Evolutionary conservation across 352 stramenopile genomes (phyloP).

Genomic region (Pythium plurisporium): DNA sequence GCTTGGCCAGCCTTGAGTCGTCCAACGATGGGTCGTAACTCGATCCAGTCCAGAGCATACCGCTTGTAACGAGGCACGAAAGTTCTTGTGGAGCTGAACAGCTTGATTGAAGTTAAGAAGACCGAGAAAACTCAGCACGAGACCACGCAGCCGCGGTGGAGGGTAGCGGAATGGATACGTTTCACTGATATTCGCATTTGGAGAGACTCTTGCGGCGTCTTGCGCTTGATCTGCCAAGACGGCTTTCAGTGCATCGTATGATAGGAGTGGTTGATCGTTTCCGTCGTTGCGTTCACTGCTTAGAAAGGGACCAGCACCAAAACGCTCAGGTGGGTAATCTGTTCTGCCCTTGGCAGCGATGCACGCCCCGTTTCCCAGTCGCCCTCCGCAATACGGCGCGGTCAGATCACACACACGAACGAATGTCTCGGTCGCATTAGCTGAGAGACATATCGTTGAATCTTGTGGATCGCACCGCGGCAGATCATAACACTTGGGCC

Average conservation of each 20-base stretch:
- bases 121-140: constrained; percentile 61
- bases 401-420: constrained; percentile 53
- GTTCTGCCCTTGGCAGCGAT: constrained; percentile 19
- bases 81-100: constrained; percentile 31
- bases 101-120: constrained; percentile 56
- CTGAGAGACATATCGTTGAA: constrained; percentile 25
- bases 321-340: constrained; percentile 22
- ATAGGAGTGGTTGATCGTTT: constrained; percentile 12
- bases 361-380: constrained; percentile 53
- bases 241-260: constrained; percentile 22
- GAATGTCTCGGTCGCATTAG: constrained; percentile 1
- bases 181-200: constrained; percentile 10
- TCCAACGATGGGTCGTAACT: constrained; percentile 58
- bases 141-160: constrained; percentile 40
- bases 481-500: constrained; percentile 59
- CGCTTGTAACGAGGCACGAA: constrained; percentile 35
- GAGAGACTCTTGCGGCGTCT: constrained; percentile 22
- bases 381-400: constrained; percentile 27
- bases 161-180: constrained; percentile 29
- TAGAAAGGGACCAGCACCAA: constrained; percentile 28
- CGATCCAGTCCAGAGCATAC: constrained; percentile 51
- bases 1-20: constrained; percentile 46
- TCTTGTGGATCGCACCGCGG: constrained; percentile 39
- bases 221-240: constrained; percentile 25
- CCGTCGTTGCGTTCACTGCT: not conserved